These are phyloP conservation scores for Zasmidium citrigriseum DNA, from an alignment of 2,329 filamentous ascomycete species.

Conservation along the genomic window DNA sequence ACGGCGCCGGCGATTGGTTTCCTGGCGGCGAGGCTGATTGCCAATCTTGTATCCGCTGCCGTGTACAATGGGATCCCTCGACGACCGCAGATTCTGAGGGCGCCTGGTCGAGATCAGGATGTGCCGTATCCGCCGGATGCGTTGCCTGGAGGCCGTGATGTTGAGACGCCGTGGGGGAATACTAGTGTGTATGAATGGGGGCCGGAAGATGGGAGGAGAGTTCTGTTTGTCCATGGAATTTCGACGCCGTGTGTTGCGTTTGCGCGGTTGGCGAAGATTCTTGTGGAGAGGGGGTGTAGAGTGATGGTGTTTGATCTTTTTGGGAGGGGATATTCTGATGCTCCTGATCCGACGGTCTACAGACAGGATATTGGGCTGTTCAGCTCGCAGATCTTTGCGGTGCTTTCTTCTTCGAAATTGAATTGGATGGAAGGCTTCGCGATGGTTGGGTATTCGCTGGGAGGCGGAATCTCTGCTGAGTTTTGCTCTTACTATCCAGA, in stretches of 20 bases:
- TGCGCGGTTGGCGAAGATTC: slow-evolving; percentile 63
- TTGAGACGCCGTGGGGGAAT: slow-evolving; percentile 69
- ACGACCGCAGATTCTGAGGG: slow-evolving; percentile 12
- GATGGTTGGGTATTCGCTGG: slow-evolving; percentile 77
- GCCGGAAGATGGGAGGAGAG: slow-evolving; percentile 67
- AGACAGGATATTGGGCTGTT: slow-evolving; percentile 75
- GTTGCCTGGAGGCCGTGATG: slow-evolving; percentile 69
- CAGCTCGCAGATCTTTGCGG: slow-evolving; percentile 69
- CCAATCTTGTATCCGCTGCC: slow-evolving; percentile 12
- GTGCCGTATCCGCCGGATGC: slow-evolving; percentile 67
- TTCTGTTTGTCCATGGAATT: slow-evolving; percentile 78
- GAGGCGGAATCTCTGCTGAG: slow-evolving; percentile 70
- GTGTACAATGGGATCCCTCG: slow-evolving; percentile 9
- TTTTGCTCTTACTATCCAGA: slow-evolving; percentile 71
- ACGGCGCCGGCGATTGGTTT: slow-evolving; percentile 22
- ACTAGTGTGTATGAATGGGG: slow-evolving; percentile 81
- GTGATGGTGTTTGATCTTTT: slow-evolving; percentile 81
- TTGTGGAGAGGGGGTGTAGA: slow-evolving; percentile 64
- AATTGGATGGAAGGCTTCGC: slow-evolving; percentile 66
- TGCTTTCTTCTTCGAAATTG: slow-evolving; percentile 68
- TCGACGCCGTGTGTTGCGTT: slow-evolving; percentile 74
- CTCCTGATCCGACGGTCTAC: slow-evolving; percentile 65
- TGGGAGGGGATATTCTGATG: slow-evolving; percentile 76
- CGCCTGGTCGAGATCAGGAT: slow-evolving; percentile 20
- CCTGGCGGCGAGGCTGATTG: slow-evolving; percentile 14